These are phyloP conservation scores for Helminthosporium solani DNA, from an alignment of 2,329 filamentous ascomycete species.

Conservation along the genomic window DNA sequence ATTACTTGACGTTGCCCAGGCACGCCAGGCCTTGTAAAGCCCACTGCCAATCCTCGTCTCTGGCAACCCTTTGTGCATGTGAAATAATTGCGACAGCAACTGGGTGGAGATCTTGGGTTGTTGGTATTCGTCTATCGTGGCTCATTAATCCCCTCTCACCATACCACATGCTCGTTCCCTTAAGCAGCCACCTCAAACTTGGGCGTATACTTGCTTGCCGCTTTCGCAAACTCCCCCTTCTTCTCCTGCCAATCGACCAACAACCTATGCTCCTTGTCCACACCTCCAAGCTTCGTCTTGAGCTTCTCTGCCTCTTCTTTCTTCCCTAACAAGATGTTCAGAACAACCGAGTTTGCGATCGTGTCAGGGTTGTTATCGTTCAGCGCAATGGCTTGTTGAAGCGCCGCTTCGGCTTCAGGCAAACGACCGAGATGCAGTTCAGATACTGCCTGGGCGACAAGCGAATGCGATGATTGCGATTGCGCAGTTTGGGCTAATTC, in stretches of 20 bases:
- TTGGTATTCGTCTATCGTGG: too few relatives aligned
- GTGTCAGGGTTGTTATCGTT: slow-evolving; percentile 70
- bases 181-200: slow-evolving; percentile 62
- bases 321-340: slow-evolving; percentile 76
- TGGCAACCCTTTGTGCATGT: too few relatives aligned
- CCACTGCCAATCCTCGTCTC: too few relatives aligned
- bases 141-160: too few relatives aligned
- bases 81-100: too few relatives aligned
- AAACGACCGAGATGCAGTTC: slow-evolving; percentile 87
- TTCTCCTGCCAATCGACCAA: slow-evolving; percentile 78
- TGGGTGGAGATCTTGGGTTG: too few relatives aligned
- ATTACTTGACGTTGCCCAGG: too few relatives aligned
- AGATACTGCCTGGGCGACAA: slow-evolving; percentile 85
- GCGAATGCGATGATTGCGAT: slow-evolving; percentile 71
- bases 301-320: slow-evolving; percentile 59
- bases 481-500: slow-evolving; percentile 87
- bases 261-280: slow-evolving; percentile 67
- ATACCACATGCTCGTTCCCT: slow-evolving; percentile 1
- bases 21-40: too few relatives aligned
- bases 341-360: slow-evolving; percentile 79
- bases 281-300: slow-evolving; percentile 52
- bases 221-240: slow-evolving; percentile 82
- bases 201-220: slow-evolving; percentile 80
- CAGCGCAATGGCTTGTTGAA: slow-evolving; percentile 76
- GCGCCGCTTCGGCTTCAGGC: slow-evolving; percentile 83